Conservation (phyloP, 2,329 filamentous ascomycete species). For the Pseudogymnoascus sp. region DNA sequence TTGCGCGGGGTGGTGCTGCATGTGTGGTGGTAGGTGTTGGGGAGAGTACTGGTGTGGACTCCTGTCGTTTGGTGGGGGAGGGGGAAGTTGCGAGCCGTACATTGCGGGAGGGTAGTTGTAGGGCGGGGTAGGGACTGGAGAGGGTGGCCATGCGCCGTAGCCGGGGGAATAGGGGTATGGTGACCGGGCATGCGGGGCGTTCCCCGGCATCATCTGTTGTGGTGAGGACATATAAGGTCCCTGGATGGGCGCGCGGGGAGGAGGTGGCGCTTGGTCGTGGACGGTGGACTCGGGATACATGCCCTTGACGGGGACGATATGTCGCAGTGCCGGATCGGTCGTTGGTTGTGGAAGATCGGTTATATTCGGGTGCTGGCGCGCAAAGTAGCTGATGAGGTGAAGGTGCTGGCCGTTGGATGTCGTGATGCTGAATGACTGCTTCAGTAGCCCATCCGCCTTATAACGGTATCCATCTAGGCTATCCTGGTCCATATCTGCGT, state of each 20-base stretch:
- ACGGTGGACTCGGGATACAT: constrained; percentile 97
- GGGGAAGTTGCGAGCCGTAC: constrained; percentile 29
- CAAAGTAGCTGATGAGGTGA: constrained; percentile 96
- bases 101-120: constrained; percentile 39
- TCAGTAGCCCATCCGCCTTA: constrained; percentile 96
- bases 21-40: constrained; percentile 26
- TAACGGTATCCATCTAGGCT: constrained; percentile 84
- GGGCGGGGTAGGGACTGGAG: constrained; percentile 47
- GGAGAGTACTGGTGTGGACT: constrained; percentile 22
- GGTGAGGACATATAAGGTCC: constrained; percentile 37
- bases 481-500: constrained; percentile 63
- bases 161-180: constrained; percentile 34
- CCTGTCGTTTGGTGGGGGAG: constrained; percentile 24
- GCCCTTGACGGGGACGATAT: constrained; percentile 81
- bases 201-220: constrained; percentile 34
- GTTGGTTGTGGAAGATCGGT: constrained; percentile 74
- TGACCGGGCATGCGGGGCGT: constrained; percentile 32
- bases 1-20: constrained; percentile 29
- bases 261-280: constrained; percentile 73
- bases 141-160: constrained; percentile 47
- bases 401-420: constrained; percentile 85
- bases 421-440: constrained; percentile 98
- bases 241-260: constrained; percentile 67
- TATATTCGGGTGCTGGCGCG: constrained; percentile 65
- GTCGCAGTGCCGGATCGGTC: constrained; percentile 68